Evolutionary conservation across 192 early-diverging fungal species (phyloP).

Genomic region (Coemansia brasiliensis): DNA sequence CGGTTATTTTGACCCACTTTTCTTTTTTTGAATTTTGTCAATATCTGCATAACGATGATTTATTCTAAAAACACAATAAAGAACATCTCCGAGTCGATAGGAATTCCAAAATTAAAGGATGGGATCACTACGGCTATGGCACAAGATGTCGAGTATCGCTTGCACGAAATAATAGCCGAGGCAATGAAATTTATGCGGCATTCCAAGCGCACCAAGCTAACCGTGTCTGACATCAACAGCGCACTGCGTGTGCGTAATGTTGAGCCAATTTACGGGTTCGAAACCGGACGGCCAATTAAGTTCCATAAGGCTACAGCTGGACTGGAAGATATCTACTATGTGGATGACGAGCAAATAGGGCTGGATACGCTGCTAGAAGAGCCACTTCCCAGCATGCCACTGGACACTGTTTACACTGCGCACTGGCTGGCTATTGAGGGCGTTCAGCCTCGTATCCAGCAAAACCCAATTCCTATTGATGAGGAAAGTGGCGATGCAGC

Average conservation of each 20-base stretch:
- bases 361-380: constrained; percentile 84
- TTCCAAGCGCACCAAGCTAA: constrained; percentile 78
- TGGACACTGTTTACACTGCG: constrained; percentile 85
- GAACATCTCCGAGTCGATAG: constrained; percentile 82
- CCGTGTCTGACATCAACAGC: constrained; percentile 83
- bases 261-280: constrained; percentile 95
- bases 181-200: constrained; percentile 97
- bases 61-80: constrained; percentile 50
- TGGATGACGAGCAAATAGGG: constrained; percentile 92
- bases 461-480: constrained; percentile 79
- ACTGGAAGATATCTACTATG: constrained; percentile 75
- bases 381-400: constrained; percentile 86
- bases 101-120: constrained; percentile 81
- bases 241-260: constrained; percentile 90
- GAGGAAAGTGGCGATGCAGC: constrained; percentile 12
- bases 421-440: constrained; percentile 99
- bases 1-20: neutral
- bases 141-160: constrained; percentile 92
- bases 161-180: constrained; percentile 92
- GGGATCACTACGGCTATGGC: constrained; percentile 79
- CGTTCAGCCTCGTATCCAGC: constrained; percentile 94
- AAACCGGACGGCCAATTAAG: constrained; percentile 61
- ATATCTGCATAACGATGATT: constrained; percentile 21
- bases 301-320: constrained; percentile 72
- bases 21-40: neutral